Percentiles rank a stretch among this genome's conserved stretches.
Evolutionary conservation across 441 rosid genomes (phyloP).

Genomic region (Manihot esculenta): DNA sequence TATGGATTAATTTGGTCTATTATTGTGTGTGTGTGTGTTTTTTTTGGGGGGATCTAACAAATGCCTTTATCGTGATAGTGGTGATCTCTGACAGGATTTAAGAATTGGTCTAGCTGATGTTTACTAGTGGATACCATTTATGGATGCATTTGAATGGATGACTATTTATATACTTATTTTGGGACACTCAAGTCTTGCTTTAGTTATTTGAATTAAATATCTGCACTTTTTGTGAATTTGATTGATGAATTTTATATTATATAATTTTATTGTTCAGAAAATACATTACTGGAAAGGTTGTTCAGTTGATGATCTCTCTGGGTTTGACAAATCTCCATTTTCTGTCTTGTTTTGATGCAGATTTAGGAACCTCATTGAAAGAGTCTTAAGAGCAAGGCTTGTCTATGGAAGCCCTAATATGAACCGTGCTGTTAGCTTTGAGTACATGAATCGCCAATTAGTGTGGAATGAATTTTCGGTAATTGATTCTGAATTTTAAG

Average conservation of each 20-base stretch:
- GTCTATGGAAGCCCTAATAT: constrained; percentile 84
- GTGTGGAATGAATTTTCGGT: constrained; percentile 99
- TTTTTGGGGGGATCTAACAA: background rate
- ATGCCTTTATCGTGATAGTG: constrained; percentile 2
- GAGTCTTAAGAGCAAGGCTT: constrained; percentile 86
- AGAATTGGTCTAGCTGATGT: constrained; percentile 1
- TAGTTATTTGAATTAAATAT: background rate
- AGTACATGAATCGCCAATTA: constrained; percentile 96
- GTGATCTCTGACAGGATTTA: background rate
- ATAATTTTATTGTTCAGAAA: background rate
- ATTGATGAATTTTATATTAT: background rate
- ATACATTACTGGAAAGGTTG: background rate
- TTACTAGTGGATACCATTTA: background rate
- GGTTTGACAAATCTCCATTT: constrained; percentile 1
- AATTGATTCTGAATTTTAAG: constrained; percentile 27
- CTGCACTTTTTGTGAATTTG: background rate
- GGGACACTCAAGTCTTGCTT: background rate
- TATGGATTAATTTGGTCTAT: background rate
- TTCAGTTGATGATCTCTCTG: background rate
- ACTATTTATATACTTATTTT: background rate
- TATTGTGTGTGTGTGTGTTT: too few species aligned
- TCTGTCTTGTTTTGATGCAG: constrained; percentile 41
- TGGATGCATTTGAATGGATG: background rate
- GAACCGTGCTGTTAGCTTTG: constrained; percentile 96
- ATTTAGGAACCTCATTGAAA: constrained; percentile 87